These are phyloP conservation scores for Astrothelium macrocarpum DNA, from an alignment of 495 filamentous ascomycete genomes.

Conservation along the genomic window DNA sequence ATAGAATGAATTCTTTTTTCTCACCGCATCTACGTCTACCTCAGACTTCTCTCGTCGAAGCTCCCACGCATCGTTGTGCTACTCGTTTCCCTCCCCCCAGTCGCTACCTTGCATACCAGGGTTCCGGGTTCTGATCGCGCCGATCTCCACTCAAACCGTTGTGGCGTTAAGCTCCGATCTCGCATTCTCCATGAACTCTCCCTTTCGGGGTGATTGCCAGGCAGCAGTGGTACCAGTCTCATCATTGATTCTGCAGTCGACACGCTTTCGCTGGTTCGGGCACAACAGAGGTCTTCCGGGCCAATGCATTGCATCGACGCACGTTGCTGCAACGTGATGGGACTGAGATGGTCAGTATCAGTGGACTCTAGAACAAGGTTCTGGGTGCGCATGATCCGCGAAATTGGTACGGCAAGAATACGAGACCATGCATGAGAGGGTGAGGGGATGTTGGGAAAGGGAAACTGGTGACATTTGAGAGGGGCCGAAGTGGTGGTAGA, in stretches of 20 bases:
- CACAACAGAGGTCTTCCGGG: background rate
- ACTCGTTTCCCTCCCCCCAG: background rate
- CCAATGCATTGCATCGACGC: background rate
- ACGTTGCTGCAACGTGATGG: background rate
- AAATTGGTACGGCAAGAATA: background rate
- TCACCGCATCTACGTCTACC: background rate
- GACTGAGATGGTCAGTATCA: background rate
- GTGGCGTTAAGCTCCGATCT: slow-evolving; percentile 5
- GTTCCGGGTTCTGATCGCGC: background rate
- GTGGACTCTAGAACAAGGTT: background rate
- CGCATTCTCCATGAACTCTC: background rate
- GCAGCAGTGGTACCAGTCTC: background rate
- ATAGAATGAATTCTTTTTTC: background rate
- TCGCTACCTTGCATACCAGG: background rate
- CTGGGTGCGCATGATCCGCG: background rate
- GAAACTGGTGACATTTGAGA: background rate
- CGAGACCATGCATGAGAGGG: background rate
- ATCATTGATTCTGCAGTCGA: slow-evolving; percentile 4
- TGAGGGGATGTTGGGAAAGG: background rate
- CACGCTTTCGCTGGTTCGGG: background rate
- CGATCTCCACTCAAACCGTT: background rate
- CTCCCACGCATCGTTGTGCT: background rate
- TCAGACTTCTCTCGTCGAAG: background rate
- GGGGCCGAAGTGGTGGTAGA: background rate
- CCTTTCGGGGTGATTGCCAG: background rate